Percentiles rank a stretch among this genome's conserved stretches.
Evolutionary conservation across 768 basidiomycete genomes (phyloP).

Genomic region (Boletus reticulatus): DNA sequence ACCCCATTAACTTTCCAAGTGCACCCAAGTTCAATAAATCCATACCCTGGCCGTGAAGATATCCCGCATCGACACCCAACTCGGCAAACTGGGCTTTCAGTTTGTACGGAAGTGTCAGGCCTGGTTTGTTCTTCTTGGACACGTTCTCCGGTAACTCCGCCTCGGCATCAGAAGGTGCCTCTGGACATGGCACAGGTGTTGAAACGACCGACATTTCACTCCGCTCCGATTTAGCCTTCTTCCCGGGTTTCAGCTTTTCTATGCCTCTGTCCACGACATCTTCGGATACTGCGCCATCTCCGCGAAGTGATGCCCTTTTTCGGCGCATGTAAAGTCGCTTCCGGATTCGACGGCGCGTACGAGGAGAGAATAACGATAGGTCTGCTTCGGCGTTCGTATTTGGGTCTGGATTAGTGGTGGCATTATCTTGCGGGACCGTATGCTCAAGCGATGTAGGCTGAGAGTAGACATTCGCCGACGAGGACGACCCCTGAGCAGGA

Average conservation of each 20-base stretch:
- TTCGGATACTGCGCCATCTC: constrained; percentile 18
- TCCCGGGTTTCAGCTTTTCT: constrained; percentile 41
- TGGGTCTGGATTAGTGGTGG: background rate
- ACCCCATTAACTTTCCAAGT: constrained; percentile 42
- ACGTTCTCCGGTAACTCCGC: constrained; percentile 5
- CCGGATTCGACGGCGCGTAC: constrained; percentile 49
- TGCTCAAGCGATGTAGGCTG: background rate
- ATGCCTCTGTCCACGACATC: background rate
- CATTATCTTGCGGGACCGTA: background rate
- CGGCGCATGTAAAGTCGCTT: constrained; percentile 75
- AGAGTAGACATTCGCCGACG: background rate
- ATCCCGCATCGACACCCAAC: constrained; percentile 44
- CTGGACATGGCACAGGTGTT: constrained; percentile 4
- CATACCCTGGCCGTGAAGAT: constrained; percentile 43
- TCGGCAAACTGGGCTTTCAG: constrained; percentile 40
- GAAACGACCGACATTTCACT: constrained; percentile 5
- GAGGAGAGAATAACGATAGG: constrained; percentile 39
- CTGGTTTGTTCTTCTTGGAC: constrained; percentile 26
- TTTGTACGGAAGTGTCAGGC: constrained; percentile 46
- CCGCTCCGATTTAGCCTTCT: constrained; percentile 9
- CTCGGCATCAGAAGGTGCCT: constrained; percentile 9
- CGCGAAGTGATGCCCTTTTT: constrained; percentile 54
- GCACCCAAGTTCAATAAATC: constrained; percentile 38
- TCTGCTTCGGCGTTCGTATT: constrained; percentile 10
- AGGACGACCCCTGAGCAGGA: background rate